Conservation (phyloP, 306 rosid genomes). For the Inga laurina region DNA sequence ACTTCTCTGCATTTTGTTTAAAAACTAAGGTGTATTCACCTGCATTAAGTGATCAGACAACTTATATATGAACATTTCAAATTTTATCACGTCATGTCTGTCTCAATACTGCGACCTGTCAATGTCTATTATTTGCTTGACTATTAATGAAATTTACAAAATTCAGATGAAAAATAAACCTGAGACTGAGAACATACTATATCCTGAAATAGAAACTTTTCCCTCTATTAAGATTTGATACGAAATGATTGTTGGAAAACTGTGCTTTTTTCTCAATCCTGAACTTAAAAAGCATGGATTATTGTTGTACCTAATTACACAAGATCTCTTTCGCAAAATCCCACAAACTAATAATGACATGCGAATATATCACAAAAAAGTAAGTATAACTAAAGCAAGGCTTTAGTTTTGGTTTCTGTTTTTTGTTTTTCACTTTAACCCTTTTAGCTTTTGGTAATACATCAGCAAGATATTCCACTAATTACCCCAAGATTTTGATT, state of each 20-base stretch:
- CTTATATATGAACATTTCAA: neutral
- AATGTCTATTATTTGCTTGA: neutral
- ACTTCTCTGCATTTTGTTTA: neutral
- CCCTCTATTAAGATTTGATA: neutral
- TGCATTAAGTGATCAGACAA: too few relatives aligned
- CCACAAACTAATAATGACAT: neutral
- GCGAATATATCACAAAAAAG: neutral
- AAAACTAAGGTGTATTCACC: too few relatives aligned
- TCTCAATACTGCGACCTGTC: neutral
- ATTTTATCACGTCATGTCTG: neutral
- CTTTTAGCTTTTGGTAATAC: slow-evolving; percentile 24
- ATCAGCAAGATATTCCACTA: slow-evolving; percentile 41
- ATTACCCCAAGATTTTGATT: slow-evolving; percentile 21
- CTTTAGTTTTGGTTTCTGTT: slow-evolving; percentile 13
- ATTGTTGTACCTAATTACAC: neutral
- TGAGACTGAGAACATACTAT: neutral
- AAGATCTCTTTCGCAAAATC: slow-evolving; percentile 1
- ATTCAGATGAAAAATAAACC: neutral
- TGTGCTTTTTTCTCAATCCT: neutral
- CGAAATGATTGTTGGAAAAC: neutral
- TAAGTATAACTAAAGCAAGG: slow-evolving; percentile 25
- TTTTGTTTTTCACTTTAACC: neutral
- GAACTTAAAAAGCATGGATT: slow-evolving; percentile 1
- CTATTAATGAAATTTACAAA: neutral
- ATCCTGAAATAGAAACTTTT: neutral